Evolutionary conservation across 2,329 filamentous ascomycete species (phyloP).

Genomic region (Atkinsonella texensis): DNA sequence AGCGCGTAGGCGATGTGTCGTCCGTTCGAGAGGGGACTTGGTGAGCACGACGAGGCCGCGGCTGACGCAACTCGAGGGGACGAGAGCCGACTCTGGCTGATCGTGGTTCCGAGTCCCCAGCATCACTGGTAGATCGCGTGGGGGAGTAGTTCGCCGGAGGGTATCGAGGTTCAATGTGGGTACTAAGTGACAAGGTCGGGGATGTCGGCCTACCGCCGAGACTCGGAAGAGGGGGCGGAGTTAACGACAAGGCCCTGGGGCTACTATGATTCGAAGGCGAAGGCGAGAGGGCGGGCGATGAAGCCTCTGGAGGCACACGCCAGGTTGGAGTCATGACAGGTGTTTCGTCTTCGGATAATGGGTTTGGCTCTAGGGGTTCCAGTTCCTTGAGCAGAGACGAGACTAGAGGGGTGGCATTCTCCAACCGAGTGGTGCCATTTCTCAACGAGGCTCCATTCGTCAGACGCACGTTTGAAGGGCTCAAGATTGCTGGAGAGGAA

Average conservation of each 20-base stretch:
- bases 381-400: constrained; percentile 83
- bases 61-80: constrained; percentile 38
- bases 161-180: constrained; percentile 60
- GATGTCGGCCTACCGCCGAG: constrained; percentile 46
- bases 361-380: constrained; percentile 62
- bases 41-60: constrained; percentile 36
- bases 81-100: constrained; percentile 14
- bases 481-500: constrained; percentile 19
- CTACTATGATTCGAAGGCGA: constrained; percentile 52
- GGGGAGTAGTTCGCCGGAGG: constrained; percentile 66
- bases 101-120: constrained; percentile 32
- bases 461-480: constrained; percentile 14
- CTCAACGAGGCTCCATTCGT: constrained; percentile 10
- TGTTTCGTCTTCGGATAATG: constrained; percentile 44
- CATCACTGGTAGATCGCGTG: constrained; percentile 31
- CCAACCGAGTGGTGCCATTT: constrained; percentile 13
- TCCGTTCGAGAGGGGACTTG: constrained; percentile 34
- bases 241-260: constrained; percentile 53
- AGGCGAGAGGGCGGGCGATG: constrained; percentile 56
- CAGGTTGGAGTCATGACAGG: constrained; percentile 14
- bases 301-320: constrained; percentile 23
- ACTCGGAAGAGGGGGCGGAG: constrained; percentile 54
- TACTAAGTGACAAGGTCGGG: constrained; percentile 54
- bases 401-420: constrained; percentile 63
- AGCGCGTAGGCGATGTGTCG: constrained; percentile 57